Evolutionary conservation across 1,284 basidiomycete species (phyloP).

Genomic region (Ceratobasidium sp.): DNA sequence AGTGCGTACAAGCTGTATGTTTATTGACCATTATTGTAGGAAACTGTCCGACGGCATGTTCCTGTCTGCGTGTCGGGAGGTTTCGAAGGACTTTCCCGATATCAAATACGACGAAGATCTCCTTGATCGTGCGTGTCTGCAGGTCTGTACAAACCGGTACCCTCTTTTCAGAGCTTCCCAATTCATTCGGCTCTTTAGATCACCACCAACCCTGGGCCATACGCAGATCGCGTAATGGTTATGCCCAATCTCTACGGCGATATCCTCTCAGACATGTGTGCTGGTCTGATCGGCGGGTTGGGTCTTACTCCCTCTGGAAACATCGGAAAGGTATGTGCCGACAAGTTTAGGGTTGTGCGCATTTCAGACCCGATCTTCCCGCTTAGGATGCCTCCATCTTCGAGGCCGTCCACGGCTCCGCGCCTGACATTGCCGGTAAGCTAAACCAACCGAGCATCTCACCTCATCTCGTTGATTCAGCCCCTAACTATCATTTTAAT

Average conservation of each 20-base stretch:
- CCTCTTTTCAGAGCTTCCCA: conserved; percentile 2
- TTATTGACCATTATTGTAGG: conserved; percentile 60
- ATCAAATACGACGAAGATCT: conserved; percentile 98
- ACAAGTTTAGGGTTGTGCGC: not conserved
- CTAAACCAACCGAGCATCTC: conserved; percentile 11
- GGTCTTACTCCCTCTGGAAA: conserved; percentile 99
- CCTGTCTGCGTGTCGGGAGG: conserved; percentile 95
- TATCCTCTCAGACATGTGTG: conserved; percentile 99
- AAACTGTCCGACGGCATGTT: conserved; percentile 99
- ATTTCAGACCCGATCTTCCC: not conserved
- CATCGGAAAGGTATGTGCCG: conserved; percentile 82
- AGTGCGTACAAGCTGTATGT: not conserved
- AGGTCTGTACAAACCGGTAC: conserved; percentile 63
- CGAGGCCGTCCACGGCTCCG: conserved; percentile 98
- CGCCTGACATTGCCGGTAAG: conserved; percentile 85
- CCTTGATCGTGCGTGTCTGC: conserved; percentile 95
- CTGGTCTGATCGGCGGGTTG: conserved; percentile 97
- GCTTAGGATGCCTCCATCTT: conserved; percentile 96
- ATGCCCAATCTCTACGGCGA: conserved; percentile 99
- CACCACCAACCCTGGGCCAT: conserved; percentile 94
- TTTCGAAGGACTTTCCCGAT: conserved; percentile 96
- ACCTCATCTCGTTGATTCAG: conserved; percentile 15
- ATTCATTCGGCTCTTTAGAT: conserved; percentile 62
- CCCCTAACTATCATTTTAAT: conserved; percentile 53
- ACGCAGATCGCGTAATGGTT: conserved; percentile 98